Evolutionary conservation across 1,284 basidiomycete species (phyloP).

Genomic region (Mycosarcoma mackinlayi): DNA sequence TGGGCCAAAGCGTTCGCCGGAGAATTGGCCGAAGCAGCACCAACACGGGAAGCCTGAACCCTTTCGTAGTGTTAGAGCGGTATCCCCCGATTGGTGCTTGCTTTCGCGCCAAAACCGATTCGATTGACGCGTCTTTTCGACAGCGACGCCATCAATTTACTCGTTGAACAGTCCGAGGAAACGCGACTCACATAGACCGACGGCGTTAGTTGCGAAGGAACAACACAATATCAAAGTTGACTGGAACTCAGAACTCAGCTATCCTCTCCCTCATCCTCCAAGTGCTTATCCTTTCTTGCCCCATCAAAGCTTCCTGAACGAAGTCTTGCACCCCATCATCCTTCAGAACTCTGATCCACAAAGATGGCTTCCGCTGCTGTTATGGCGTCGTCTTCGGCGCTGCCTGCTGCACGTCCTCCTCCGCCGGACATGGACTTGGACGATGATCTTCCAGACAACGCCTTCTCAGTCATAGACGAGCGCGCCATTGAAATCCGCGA

Average conservation of each 20-base stretch:
- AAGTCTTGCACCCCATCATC: neutral
- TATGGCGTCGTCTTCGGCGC: constrained; percentile 35
- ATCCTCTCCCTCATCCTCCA: neutral
- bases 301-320: neutral
- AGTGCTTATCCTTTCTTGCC: neutral
- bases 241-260: neutral
- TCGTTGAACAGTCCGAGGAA: constrained; percentile 10
- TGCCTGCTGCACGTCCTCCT: constrained; percentile 49
- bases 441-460: constrained; percentile 50
- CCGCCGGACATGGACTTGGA: constrained; percentile 58
- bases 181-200: neutral
- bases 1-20: constrained; percentile 30
- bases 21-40: constrained; percentile 32
- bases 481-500: constrained; percentile 66
- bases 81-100: neutral
- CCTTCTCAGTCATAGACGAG: constrained; percentile 55
- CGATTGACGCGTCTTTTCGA: constrained; percentile 31
- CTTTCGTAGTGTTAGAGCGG: neutral
- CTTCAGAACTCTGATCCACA: neutral
- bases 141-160: constrained; percentile 30
- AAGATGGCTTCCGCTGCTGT: constrained; percentile 52
- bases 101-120: constrained; percentile 1
- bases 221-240: constrained; percentile 10
- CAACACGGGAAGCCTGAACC: neutral
- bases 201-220: neutral